Evolutionary conservation across 2,329 filamentous ascomycete species (phyloP), one percentile per base, ranked within the genome.

Genomic region (Trichothecium sympodiale): DNA sequence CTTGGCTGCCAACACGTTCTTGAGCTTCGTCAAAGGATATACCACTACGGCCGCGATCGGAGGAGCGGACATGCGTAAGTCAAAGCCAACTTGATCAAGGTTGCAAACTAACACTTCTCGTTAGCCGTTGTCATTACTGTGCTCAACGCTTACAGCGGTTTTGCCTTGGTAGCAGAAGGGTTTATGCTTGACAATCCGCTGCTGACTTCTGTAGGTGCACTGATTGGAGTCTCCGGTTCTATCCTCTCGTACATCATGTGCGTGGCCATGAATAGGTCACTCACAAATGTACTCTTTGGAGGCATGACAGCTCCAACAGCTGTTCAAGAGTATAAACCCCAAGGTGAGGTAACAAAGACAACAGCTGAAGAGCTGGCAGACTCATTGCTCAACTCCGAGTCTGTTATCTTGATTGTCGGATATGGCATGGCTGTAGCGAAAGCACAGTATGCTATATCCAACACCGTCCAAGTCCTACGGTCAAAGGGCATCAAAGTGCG

Each of bases 341-440:
- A 91, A 50, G 87, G 86, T 3, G 69, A 80, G 38, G 76, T 93
- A 12, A 86, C 79, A 0, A 78, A 84, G 52, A 88, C 82, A 0
- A 82, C 71, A 4, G 69, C 89, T 2, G 86, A 93, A 14, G 86
- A 94, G 32, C 80, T 83, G 0, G 82, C 83, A 2, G 84, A 93
- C 18, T 70, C 77, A 0, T 66, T 94, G 3, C 62, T 77, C 13
- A 81, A 80, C 41, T 80, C 85, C 0, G 84, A 94, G 50, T 87
- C 71, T 32, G 84, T 94, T 38, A 91, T 94, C 47, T 87, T 94
- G 36, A 79, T 89, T 2, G 86, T 94, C 5, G 87, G 87, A 1
- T 94, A 94, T 48, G 87, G 87, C 35, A 94, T 94, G 87, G 87
- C 87, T 0, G 86, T 94, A 2, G 86, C 87, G 8, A 94, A 94